Percentiles rank a stretch among this genome's conserved stretches.
Evolutionary conservation across 352 stramenopile genomes (phyloP).

Genomic region (Globisporangium barbulae): DNA sequence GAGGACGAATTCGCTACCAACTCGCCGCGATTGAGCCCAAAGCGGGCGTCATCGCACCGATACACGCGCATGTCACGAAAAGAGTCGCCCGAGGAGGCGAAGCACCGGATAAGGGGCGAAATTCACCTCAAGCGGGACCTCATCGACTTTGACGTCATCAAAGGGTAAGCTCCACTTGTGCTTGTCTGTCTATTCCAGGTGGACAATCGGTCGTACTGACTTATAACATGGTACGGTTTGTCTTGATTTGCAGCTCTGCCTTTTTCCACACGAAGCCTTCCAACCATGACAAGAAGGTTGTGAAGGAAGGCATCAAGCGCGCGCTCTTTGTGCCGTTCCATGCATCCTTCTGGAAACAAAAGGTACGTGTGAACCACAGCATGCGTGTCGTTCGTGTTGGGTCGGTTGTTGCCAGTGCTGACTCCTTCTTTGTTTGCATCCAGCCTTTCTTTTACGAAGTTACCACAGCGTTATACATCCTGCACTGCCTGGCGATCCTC

Average conservation of each 20-base stretch:
- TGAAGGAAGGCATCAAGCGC: constrained; percentile 64
- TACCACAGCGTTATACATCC: constrained; percentile 47
- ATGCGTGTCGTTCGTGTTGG: neutral
- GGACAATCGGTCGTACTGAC: neutral
- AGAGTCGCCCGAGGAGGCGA: constrained; percentile 40
- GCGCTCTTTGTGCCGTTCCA: constrained; percentile 77
- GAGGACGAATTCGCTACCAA: constrained; percentile 40
- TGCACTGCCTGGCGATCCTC: constrained; percentile 42
- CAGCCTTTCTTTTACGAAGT: constrained; percentile 65
- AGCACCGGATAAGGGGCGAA: constrained; percentile 49
- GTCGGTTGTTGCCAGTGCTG: neutral
- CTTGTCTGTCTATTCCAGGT: neutral
- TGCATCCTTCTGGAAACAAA: constrained; percentile 69
- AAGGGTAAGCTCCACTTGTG: constrained; percentile 44
- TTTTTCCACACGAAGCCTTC: constrained; percentile 86
- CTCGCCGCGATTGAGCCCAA: constrained; percentile 23
- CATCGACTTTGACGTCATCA: constrained; percentile 87
- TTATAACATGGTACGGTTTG: neutral
- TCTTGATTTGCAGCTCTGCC: constrained; percentile 45
- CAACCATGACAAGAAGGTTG: constrained; percentile 76
- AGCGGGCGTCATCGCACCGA: constrained; percentile 21
- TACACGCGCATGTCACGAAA: constrained; percentile 43
- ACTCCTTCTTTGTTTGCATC: neutral
- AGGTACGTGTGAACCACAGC: constrained; percentile 24
- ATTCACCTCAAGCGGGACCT: constrained; percentile 69